Percentiles rank a stretch among this genome's conserved stretches.
phyloP scores from a whole-genome alignment of 208 protist species.

The Jaenimonas drosophilae region DNA sequence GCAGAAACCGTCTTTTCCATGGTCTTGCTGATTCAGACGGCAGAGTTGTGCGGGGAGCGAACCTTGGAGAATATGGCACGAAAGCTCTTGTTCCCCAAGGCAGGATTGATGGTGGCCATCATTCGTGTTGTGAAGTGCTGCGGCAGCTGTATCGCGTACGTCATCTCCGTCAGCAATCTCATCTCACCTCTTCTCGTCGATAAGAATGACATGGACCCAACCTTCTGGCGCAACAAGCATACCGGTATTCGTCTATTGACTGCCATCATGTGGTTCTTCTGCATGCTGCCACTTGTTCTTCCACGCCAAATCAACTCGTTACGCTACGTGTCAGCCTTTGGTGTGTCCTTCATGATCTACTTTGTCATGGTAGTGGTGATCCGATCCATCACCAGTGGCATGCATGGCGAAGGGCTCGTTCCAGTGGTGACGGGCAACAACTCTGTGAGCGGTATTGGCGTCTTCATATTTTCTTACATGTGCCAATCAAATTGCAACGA shows the following conservation, averaged over 20 bases:
- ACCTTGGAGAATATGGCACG: constrained; percentile 14
- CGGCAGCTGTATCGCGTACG: constrained; percentile 15
- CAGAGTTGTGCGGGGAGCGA: constrained; percentile 5
- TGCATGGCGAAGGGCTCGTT: constrained; percentile 2
- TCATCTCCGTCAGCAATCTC: constrained; percentile 16
- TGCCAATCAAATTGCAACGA: constrained; percentile 22
- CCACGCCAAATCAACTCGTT: constrained; percentile 22
- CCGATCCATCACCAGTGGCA: constrained; percentile 7
- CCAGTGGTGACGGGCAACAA: constrained; percentile 5
- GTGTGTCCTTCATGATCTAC: constrained; percentile 17
- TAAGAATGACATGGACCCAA: constrained; percentile 3
- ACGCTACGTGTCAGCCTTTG: constrained; percentile 21
- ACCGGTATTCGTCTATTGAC: constrained; percentile 4
- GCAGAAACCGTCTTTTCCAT: constrained; percentile 19
- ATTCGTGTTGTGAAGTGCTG: constrained; percentile 14
- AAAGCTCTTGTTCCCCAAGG: constrained; percentile 4
- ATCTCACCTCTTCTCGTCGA: constrained; percentile 3
- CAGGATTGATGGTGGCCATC: constrained; percentile 8
- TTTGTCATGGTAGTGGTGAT: constrained; percentile 21
- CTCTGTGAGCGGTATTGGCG: constrained; percentile 7
- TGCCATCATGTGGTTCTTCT: constrained; percentile 8
- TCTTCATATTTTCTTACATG: constrained; percentile 30
- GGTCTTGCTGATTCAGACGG: constrained; percentile 6
- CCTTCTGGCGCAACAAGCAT: constrained; percentile 3
- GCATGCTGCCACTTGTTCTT: constrained; percentile 9